Percentiles rank a stretch among this genome's conserved stretches.
Evolutionary conservation across 2,329 filamentous ascomycete species (phyloP).

Genomic region (Mycocentrospora acerina): DNA sequence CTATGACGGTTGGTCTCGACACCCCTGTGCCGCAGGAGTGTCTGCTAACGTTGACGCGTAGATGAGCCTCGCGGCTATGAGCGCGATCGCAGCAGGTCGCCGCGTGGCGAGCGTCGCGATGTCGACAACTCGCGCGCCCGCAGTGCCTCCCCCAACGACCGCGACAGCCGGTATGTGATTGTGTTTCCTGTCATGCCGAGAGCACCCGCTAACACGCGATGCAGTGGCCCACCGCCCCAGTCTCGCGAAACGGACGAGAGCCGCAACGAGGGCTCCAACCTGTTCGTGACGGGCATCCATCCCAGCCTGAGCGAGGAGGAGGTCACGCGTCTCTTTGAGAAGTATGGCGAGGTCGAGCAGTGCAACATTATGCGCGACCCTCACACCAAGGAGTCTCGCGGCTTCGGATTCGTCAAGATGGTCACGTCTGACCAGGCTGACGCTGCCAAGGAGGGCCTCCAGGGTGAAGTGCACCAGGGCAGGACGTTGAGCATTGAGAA

Average conservation of each 20-base stretch:
- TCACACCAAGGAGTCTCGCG: conserved; percentile 96
- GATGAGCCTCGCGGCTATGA: conserved; percentile 64
- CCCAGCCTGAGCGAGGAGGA: conserved; percentile 87
- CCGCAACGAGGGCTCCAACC: conserved; percentile 91
- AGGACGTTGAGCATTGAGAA: conserved; percentile 98
- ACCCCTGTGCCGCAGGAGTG: conserved; percentile 6
- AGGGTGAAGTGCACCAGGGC: conserved; percentile 93
- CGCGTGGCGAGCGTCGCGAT: conserved; percentile 53
- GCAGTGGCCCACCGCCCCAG: conserved; percentile 52
- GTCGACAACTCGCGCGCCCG: conserved; percentile 61
- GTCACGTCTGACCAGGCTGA: conserved; percentile 91
- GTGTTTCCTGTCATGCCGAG: background rate
- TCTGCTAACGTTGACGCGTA: conserved; percentile 30
- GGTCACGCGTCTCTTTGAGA: conserved; percentile 93
- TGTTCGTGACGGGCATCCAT: conserved; percentile 98
- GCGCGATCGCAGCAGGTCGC: conserved; percentile 67
- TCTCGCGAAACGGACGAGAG: conserved; percentile 74
- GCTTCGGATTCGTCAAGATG: conserved; percentile 99
- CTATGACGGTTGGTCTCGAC: conserved; percentile 61
- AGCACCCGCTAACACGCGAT: conserved; percentile 17
- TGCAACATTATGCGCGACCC: conserved; percentile 99
- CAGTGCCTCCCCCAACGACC: conserved; percentile 65
- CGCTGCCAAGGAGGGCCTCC: conserved; percentile 91
- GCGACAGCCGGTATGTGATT: conserved; percentile 44
- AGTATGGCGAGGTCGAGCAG: conserved; percentile 98